Evolutionary conservation across 768 basidiomycete species (phyloP).

Genomic region (Tulasnella sp.): DNA sequence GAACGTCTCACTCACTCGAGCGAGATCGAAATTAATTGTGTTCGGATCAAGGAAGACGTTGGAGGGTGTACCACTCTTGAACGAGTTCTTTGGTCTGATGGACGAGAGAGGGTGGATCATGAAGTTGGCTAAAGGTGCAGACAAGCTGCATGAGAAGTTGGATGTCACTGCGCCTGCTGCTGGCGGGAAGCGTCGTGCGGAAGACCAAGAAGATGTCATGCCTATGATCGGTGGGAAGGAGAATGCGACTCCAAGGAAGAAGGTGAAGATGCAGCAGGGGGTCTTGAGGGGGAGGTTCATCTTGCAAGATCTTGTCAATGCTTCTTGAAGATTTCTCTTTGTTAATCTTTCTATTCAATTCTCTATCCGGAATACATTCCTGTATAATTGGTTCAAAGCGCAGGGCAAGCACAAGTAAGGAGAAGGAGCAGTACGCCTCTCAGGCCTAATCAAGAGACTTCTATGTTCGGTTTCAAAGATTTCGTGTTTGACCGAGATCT

Average conservation of each 20-base stretch:
- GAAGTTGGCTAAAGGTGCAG: conserved; percentile 27
- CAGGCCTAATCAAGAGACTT: neutral
- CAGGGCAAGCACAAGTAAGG: too few relatives aligned
- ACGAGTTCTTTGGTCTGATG: conserved; percentile 70
- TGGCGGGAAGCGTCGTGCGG: neutral
- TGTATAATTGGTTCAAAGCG: too few relatives aligned
- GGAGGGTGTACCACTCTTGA: conserved; percentile 44
- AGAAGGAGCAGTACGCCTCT: too few relatives aligned
- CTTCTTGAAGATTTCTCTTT: too few relatives aligned
- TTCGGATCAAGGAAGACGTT: conserved; percentile 81
- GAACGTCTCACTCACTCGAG: conserved; percentile 95
- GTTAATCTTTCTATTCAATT: neutral
- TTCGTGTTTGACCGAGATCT: conserved; percentile 5
- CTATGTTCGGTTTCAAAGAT: neutral
- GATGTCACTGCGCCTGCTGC: neutral
- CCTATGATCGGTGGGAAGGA: neutral
- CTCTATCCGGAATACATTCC: neutral
- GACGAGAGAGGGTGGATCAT: conserved; percentile 61
- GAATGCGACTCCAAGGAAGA: neutral
- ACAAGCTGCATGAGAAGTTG: neutral
- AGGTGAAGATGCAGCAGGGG: neutral
- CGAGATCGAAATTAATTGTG: conserved; percentile 79
- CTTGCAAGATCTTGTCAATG: conserved; percentile 15
- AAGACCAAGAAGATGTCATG: conserved; percentile 9
- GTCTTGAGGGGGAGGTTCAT: conserved; percentile 16